These are phyloP conservation scores for Boletus hoseneyae DNA, from an alignment of 1,284 basidiomycete species.

Conservation along the genomic window DNA sequence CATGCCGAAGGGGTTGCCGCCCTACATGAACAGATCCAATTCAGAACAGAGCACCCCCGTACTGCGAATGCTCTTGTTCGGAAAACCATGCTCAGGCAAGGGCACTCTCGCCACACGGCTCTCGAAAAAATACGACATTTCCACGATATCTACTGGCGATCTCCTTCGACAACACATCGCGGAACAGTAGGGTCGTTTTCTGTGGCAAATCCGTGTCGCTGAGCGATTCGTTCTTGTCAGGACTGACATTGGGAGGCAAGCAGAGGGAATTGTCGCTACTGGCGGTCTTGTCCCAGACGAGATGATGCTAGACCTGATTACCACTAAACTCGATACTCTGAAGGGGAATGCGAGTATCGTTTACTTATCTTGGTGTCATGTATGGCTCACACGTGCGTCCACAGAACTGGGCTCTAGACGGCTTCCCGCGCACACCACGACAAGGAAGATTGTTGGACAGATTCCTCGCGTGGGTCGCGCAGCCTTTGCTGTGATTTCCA, in stretches of 20 bases:
- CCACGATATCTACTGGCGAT: slow-evolving; percentile 80
- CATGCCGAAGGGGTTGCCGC: slow-evolving; percentile 14
- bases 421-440: slow-evolving; percentile 89
- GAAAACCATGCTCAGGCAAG: slow-evolving; percentile 77
- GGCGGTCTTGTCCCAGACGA: slow-evolving; percentile 77
- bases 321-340: slow-evolving; percentile 63
- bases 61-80: slow-evolving; percentile 76
- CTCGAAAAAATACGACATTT: slow-evolving; percentile 67
- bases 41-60: slow-evolving; percentile 18
- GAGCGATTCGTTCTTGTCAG: slow-evolving; percentile 30
- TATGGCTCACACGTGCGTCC: slow-evolving; percentile 12
- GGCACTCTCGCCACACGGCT: slow-evolving; percentile 73
- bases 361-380: not conserved
- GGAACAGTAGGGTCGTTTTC: slow-evolving; percentile 41
- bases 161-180: slow-evolving; percentile 75
- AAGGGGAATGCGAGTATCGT: slow-evolving; percentile 50
- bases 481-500: not conserved
- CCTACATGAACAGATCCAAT: slow-evolving; percentile 20
- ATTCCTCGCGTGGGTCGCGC: slow-evolving; percentile 53
- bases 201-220: not conserved
- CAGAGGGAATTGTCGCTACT: slow-evolving; percentile 71
- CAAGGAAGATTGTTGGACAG: slow-evolving; percentile 84
- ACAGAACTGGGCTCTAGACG: slow-evolving; percentile 91
- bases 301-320: slow-evolving; percentile 70
- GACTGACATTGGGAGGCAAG: slow-evolving; percentile 68